These are phyloP conservation scores for Albifimbria verrucaria DNA, from an alignment of 2,329 filamentous ascomycete genomes.

Conservation along the genomic window DNA sequence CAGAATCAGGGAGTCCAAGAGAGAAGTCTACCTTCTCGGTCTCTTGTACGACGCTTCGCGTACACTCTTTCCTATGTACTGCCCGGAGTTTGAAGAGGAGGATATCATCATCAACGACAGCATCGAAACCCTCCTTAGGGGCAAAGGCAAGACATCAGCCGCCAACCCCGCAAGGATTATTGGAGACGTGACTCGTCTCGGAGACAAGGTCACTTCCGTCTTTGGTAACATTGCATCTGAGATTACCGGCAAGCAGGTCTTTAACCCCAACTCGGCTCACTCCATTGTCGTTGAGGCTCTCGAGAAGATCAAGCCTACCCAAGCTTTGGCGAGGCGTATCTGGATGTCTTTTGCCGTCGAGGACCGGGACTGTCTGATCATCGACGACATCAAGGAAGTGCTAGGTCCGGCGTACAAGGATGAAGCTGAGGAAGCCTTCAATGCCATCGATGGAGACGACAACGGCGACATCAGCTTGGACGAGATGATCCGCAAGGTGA, in stretches of 20 bases:
- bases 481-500: slow-evolving; percentile 87
- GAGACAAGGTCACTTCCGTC: slow-evolving; percentile 88
- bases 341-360: slow-evolving; percentile 99
- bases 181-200: slow-evolving; percentile 72
- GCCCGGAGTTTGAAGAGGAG: slow-evolving; percentile 83
- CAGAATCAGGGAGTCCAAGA: slow-evolving; percentile 86
- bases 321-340: slow-evolving; percentile 88
- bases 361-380: slow-evolving; percentile 72
- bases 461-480: slow-evolving; percentile 95
- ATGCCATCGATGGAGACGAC: slow-evolving; percentile 74
- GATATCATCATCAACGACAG: slow-evolving; percentile 89
- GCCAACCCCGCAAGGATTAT: slow-evolving; percentile 78
- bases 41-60: slow-evolving; percentile 89
- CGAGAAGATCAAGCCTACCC: slow-evolving; percentile 77
- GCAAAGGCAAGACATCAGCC: slow-evolving; percentile 54
- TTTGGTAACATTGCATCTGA: slow-evolving; percentile 94
- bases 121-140: slow-evolving; percentile 64
- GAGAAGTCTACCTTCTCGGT: slow-evolving; percentile 75
- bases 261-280: slow-evolving; percentile 88
- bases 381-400: slow-evolving; percentile 84
- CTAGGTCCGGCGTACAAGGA: slow-evolving; percentile 70
- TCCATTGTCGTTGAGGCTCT: slow-evolving; percentile 86
- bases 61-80: slow-evolving; percentile 87
- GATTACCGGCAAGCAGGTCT: slow-evolving; percentile 92
- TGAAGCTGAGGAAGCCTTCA: slow-evolving; percentile 85